Evolutionary conservation across 805 yeast species (phyloP), one percentile per base, ranked within the genome.

Genomic region (Pichia exigua): DNA sequence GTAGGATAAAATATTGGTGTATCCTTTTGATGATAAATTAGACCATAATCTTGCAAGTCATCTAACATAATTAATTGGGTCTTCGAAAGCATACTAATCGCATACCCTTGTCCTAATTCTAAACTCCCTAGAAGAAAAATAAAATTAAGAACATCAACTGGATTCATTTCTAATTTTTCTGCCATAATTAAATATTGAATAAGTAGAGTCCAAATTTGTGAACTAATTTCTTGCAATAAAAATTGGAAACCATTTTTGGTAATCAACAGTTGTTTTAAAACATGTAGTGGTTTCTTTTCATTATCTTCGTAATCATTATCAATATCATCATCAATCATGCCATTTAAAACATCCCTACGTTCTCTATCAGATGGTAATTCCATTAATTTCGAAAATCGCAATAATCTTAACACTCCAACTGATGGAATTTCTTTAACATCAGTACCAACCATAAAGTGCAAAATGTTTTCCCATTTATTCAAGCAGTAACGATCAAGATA

Each of bases 371-470:
- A 54, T 8, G 65, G 68, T 18, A 85, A 83, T 61, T 87, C 95
- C 97, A 94, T 91, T 48, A 94, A 73, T 2, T 92, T 92, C 55
- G 95, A 85, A 70, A 83, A 89, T 56, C 79, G 77, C 46, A 94
- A 72, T 27, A 94, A 72, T 18, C 82, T 77, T 47, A 94, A 72
- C 0, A 92, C 97, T 18, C 92, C 91, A n/a, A 77, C 76, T 46
- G 91, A 83, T 3, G 97, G 96, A 13, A 45, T 35, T 18, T 73
- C 76, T 12, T 78, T 73, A 45, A 83, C 70, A 48, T 87, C 87
- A 0, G 97, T 88, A 2, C 98, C 97, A 44, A 94, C 99, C 98
- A 94, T 92, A 71, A 85, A 94, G 73, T 94, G 98, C 60, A 94
- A 73, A 59, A 94, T 92, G 9, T 88, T 81, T 65, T 94, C 99